Conservation (phyloP, 768 basidiomycete genomes). For the Boletus subcaerulescens region DNA sequence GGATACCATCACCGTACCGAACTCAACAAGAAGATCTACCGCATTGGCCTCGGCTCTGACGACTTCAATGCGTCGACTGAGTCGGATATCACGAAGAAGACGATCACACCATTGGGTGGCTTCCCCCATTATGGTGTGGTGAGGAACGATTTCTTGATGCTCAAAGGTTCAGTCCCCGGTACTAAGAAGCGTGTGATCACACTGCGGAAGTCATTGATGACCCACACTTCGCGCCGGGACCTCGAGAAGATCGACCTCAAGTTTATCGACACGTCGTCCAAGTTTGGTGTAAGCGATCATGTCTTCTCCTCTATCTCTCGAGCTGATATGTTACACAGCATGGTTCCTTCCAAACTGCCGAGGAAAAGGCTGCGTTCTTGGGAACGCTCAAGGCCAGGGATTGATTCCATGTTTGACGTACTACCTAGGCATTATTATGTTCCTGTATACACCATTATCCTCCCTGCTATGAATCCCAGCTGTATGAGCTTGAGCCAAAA, state of each 20-base stretch:
- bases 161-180: slow-evolving; percentile 95
- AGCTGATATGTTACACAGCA: slow-evolving; percentile 48
- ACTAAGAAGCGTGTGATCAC: slow-evolving; percentile 98
- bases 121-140: slow-evolving; percentile 99
- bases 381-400: slow-evolving; percentile 85
- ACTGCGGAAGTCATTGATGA: slow-evolving; percentile 95
- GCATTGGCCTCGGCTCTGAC: slow-evolving; percentile 78
- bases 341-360: slow-evolving; percentile 94
- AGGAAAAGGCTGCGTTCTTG: slow-evolving; percentile 95
- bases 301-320: not conserved
- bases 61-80: slow-evolving; percentile 89
- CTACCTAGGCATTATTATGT: slow-evolving; percentile 40
- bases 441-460: slow-evolving; percentile 21
- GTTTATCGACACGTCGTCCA: slow-evolving; percentile 98
- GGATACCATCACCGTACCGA: slow-evolving; percentile 97
- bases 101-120: slow-evolving; percentile 96
- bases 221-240: slow-evolving; percentile 92
- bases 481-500: not conserved
- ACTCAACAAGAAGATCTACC: slow-evolving; percentile 99
- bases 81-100: slow-evolving; percentile 89
- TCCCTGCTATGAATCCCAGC: slow-evolving; percentile 39
- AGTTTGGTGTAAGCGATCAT: slow-evolving; percentile 76
- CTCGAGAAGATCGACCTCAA: slow-evolving; percentile 98
- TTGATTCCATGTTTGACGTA: slow-evolving; percentile 47
- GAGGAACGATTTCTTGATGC: slow-evolving; percentile 96